These are phyloP conservation scores for Cucumis sativus DNA, from an alignment of 306 rosid genomes.

Conservation along the genomic window DNA sequence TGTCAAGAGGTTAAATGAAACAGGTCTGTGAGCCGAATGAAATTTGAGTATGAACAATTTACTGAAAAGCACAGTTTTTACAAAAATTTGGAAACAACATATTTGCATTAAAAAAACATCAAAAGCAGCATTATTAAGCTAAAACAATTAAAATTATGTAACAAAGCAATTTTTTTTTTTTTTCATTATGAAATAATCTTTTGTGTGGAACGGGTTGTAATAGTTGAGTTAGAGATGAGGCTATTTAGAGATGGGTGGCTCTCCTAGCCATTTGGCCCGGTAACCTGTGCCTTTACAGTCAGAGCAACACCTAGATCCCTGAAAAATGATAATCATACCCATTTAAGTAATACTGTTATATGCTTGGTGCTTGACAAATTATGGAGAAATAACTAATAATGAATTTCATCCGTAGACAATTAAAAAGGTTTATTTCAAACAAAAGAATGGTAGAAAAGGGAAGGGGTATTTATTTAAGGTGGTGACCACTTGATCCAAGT, in stretches of 20 bases:
- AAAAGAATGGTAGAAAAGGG: too few species aligned
- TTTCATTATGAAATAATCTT: background rate
- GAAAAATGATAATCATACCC: background rate
- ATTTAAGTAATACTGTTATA: too few species aligned
- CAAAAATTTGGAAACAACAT: background rate
- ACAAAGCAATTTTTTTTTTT: background rate
- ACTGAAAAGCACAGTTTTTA: background rate
- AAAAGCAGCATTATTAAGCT: background rate
- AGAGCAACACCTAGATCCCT: constrained; percentile 41
- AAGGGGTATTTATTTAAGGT: too few species aligned
- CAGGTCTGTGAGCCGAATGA: background rate
- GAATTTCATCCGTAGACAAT: too few species aligned
- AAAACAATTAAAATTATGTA: too few species aligned
- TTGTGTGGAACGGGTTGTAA: too few species aligned
- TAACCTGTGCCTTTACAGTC: constrained; percentile 56
- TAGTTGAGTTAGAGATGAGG: background rate
- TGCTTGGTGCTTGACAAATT: too few species aligned
- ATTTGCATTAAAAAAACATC: background rate
- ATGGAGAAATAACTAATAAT: too few species aligned
- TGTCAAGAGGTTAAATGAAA: background rate
- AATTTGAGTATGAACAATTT: background rate
- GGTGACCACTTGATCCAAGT: too few species aligned
- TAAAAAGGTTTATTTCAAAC: too few species aligned
- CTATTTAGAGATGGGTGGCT: constrained; percentile 59
- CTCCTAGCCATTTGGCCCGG: constrained; percentile 71